Evolutionary conservation across 2,329 filamentous ascomycete genomes (phyloP).

Genomic region (Colletotrichum sp.): DNA sequence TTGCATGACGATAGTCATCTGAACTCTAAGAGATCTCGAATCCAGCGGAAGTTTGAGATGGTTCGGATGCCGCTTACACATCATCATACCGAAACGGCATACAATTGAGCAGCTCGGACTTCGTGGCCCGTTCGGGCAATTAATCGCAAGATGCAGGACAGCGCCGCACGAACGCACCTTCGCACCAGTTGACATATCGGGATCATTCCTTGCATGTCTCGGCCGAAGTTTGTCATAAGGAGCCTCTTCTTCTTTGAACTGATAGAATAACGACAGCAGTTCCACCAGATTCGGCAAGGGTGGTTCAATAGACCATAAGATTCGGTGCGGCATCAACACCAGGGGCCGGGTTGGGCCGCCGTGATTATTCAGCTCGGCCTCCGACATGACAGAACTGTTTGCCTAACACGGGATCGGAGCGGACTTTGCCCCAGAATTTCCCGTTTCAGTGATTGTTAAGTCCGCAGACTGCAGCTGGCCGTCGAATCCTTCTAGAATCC

Average conservation of each 20-base stretch:
- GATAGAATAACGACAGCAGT: background rate
- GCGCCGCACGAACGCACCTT: background rate
- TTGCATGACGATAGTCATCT: background rate
- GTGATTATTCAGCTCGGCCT: background rate
- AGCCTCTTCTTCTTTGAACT: rapidly evolving
- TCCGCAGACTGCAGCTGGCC: background rate
- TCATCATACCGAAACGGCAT: background rate
- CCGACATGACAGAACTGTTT: background rate
- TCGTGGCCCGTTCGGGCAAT: background rate
- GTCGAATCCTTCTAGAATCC: background rate
- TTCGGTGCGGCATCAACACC: background rate
- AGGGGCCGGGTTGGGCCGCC: background rate
- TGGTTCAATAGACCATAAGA: too few species aligned
- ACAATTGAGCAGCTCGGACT: background rate
- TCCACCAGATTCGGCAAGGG: background rate
- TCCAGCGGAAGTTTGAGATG: background rate
- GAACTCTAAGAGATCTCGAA: background rate
- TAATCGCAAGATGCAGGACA: background rate
- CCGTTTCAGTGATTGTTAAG: background rate
- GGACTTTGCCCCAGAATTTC: background rate
- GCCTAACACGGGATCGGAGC: background rate
- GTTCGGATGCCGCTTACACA: background rate
- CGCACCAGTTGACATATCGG: background rate
- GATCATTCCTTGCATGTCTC: background rate
- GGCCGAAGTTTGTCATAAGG: background rate